Percentiles rank a stretch among this genome's conserved stretches.
Conservation (phyloP, 148 eudicot genomes). For the Salicornia ramosissima region DNA sequence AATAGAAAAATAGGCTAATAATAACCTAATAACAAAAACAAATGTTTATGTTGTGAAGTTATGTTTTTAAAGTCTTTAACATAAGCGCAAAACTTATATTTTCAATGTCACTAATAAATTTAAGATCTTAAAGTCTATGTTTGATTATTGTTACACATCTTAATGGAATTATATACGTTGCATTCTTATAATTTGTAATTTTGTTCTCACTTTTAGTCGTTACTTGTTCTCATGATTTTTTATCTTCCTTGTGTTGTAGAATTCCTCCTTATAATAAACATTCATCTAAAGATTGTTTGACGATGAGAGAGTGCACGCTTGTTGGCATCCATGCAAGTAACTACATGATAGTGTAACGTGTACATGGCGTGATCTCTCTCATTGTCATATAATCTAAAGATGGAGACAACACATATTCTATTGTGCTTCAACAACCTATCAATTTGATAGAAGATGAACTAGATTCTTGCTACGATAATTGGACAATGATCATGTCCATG, state of each 20-base stretch:
- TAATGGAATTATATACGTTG: neutral
- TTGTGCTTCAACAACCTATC: neutral
- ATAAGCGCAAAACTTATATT: too few relatives aligned
- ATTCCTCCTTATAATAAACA: neutral
- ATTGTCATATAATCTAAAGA: slow-evolving; percentile 38
- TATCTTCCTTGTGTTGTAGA: neutral
- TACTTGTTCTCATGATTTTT: neutral
- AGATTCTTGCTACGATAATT: neutral
- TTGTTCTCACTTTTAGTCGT: neutral
- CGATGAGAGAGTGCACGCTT: slow-evolving; percentile 41
- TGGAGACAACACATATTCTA: slow-evolving; percentile 10
- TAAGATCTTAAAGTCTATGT: neutral
- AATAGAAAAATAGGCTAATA: too few relatives aligned
- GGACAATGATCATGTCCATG: neutral
- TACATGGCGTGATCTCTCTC: slow-evolving; percentile 51
- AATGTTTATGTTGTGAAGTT: too few relatives aligned
- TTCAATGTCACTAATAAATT: too few relatives aligned
- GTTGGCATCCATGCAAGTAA: slow-evolving; percentile 10
- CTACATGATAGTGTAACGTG: slow-evolving; percentile 14
- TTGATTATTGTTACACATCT: neutral
- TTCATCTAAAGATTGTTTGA: slow-evolving; percentile 36
- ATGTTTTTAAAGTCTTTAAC: too few relatives aligned
- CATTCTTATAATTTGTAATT: neutral
- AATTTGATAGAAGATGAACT: neutral
- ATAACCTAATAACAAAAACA: too few relatives aligned